Evolutionary conservation across 2,329 filamentous ascomycete genomes (phyloP).

Genomic region (Phyllosticta citribraziliensis): DNA sequence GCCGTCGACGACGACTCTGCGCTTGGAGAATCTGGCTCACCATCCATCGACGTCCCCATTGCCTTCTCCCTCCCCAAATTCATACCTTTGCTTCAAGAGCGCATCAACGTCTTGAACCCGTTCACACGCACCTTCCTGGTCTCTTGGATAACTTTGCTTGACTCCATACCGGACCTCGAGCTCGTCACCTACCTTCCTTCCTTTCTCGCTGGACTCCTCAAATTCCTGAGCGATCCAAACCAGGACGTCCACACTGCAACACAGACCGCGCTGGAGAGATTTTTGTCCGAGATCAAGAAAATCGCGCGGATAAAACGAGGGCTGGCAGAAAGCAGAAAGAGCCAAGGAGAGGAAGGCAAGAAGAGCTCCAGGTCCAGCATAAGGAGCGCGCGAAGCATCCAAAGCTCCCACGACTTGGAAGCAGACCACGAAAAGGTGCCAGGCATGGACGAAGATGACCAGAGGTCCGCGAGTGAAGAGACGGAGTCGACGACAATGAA

Average conservation of each 20-base stretch:
- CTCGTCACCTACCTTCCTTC: constrained; percentile 86
- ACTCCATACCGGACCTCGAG: constrained; percentile 94
- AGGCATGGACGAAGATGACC: constrained; percentile 42
- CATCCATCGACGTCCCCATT: constrained; percentile 49
- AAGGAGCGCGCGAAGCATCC: constrained; percentile 22
- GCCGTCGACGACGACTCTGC: constrained; percentile 36
- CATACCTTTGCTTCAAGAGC: constrained; percentile 85
- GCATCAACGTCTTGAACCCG: constrained; percentile 88
- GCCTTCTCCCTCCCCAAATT: constrained; percentile 88
- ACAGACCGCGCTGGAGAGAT: constrained; percentile 78
- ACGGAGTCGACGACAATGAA: constrained; percentile 24
- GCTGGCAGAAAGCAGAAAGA: constrained; percentile 73
- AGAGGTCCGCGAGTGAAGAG: constrained; percentile 32
- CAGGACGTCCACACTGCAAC: constrained; percentile 91
- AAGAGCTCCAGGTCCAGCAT: constrained; percentile 55
- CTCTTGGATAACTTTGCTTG: constrained; percentile 87
- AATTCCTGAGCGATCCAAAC: constrained; percentile 85
- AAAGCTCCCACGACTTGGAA: constrained; percentile 15
- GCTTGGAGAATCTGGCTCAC: constrained; percentile 13
- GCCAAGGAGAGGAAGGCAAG: constrained; percentile 53
- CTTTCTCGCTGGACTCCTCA: constrained; percentile 80
- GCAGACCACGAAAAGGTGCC: constrained; percentile 51
- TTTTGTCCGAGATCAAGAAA: constrained; percentile 86
- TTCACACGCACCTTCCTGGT: constrained; percentile 93
- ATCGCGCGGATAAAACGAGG: constrained; percentile 89